Percentiles rank a stretch among this genome's conserved stretches.
Evolutionary conservation across 2,329 filamentous ascomycete genomes (phyloP).

Genomic region (Sporothrix protearum): DNA sequence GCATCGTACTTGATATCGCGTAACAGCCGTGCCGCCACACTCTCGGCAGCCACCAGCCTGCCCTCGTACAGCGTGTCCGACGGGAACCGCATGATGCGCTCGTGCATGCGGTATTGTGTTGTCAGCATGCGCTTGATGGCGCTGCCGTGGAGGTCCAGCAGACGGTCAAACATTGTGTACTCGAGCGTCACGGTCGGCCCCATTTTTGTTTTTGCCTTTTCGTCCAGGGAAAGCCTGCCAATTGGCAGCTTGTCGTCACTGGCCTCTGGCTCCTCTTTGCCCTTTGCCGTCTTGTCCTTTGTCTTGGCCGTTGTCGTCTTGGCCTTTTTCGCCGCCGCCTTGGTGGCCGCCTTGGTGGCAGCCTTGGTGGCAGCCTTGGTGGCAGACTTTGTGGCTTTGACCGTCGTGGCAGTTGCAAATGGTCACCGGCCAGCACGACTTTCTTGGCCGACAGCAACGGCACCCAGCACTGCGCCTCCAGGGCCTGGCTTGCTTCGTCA

Average conservation of each 20-base stretch:
- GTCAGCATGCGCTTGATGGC: slow-evolving; percentile 92
- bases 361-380: slow-evolving; percentile 49
- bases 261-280: neutral
- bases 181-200: slow-evolving; percentile 59
- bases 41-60: slow-evolving; percentile 74
- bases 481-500: slow-evolving; percentile 91
- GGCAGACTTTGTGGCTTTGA: slow-evolving; percentile 74
- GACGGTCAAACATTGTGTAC: slow-evolving; percentile 86
- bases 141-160: slow-evolving; percentile 75
- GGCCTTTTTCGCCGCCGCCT: slow-evolving; percentile 36
- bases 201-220: neutral
- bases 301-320: slow-evolving; percentile 13
- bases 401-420: slow-evolving; percentile 88
- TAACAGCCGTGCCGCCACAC: slow-evolving; percentile 71
- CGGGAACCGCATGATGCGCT: slow-evolving; percentile 91
- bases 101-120: slow-evolving; percentile 97
- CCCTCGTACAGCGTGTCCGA: slow-evolving; percentile 83
- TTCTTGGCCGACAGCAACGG: slow-evolving; percentile 76
- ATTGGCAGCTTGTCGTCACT: neutral
- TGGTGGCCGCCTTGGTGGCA: slow-evolving; percentile 65
- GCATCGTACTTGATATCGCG: slow-evolving; percentile 67
- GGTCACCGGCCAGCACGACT: slow-evolving; percentile 87
- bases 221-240: slow-evolving; percentile 35
- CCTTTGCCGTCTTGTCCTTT: neutral
- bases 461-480: slow-evolving; percentile 98